phyloP scores from a whole-genome alignment of 73 alveolate species.

The Breviolum minutum region DNA sequence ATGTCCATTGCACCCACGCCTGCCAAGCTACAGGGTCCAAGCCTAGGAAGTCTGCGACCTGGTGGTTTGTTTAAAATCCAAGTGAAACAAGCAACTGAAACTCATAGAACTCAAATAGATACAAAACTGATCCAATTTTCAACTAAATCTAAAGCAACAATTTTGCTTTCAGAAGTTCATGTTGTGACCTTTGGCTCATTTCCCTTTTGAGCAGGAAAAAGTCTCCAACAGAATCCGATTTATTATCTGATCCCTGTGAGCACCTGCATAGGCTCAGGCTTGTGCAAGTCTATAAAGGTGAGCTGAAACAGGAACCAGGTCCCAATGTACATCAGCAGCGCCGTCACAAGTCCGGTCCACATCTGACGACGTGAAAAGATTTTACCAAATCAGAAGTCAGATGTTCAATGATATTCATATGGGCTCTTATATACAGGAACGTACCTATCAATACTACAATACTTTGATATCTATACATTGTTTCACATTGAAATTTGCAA shows the following conservation, averaged over 20 bases:
- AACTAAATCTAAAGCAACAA: no score
- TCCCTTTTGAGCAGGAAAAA: no score
- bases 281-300: conserved; percentile 84
- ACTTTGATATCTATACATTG: no score
- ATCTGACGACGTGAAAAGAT: background rate
- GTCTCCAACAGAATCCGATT: no score
- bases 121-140: no score
- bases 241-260: no score
- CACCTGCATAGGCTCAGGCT: conserved; percentile 81
- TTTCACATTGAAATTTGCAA: background rate
- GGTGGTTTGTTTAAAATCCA: background rate
- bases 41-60: conserved; percentile 71
- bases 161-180: no score
- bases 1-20: conserved; percentile 36
- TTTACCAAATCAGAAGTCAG: no score
- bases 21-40: conserved; percentile 54
- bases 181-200: no score
- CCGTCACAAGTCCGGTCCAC: conserved; percentile 73
- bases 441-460: no score
- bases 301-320: conserved; percentile 91
- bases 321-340: conserved; percentile 78
- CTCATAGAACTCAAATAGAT: no score
- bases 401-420: background rate
- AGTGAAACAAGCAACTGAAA: background rate
- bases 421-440: background rate